Percentiles rank a stretch among this genome's conserved stretches.
phyloP scores from a whole-genome alignment of 2,329 filamentous ascomycete genomes.

The Neofusicoccum ribis region DNA sequence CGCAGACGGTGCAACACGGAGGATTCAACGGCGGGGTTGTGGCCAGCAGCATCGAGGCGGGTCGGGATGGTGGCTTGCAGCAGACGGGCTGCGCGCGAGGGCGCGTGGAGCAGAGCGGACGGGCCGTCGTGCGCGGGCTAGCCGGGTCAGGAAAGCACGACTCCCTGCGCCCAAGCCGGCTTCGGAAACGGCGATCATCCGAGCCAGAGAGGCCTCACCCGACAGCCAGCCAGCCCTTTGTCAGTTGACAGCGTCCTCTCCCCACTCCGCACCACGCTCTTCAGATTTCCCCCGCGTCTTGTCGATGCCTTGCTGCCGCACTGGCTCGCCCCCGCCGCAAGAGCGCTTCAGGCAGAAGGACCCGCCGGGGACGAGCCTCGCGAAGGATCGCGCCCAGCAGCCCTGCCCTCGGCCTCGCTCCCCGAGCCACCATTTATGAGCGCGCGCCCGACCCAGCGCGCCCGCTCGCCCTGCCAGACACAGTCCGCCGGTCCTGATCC shows the following conservation, averaged over 20 bases:
- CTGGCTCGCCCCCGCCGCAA: background rate
- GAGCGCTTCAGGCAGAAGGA: background rate
- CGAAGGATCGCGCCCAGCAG: background rate
- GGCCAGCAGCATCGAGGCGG: background rate
- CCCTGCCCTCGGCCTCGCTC: background rate
- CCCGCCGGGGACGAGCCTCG: background rate
- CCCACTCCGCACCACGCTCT: constrained; percentile 11
- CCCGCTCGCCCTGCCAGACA: background rate
- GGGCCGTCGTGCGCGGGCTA: background rate
- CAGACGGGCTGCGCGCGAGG: background rate
- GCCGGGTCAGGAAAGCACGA: background rate
- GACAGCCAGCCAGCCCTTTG: background rate
- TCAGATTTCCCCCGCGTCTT: background rate
- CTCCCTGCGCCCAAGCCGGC: background rate
- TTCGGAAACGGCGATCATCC: background rate
- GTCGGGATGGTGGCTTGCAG: background rate
- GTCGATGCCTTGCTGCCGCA: background rate
- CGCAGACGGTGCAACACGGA: background rate
- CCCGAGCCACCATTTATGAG: background rate
- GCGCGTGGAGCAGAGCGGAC: background rate
- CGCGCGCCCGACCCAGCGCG: background rate
- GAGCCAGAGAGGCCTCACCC: background rate
- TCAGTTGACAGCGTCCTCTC: background rate
- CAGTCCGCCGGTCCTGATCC: background rate
- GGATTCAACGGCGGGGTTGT: background rate